Conservation (phyloP, 73 alveolate genomes). For the Paramecium pentaurelia region DNA sequence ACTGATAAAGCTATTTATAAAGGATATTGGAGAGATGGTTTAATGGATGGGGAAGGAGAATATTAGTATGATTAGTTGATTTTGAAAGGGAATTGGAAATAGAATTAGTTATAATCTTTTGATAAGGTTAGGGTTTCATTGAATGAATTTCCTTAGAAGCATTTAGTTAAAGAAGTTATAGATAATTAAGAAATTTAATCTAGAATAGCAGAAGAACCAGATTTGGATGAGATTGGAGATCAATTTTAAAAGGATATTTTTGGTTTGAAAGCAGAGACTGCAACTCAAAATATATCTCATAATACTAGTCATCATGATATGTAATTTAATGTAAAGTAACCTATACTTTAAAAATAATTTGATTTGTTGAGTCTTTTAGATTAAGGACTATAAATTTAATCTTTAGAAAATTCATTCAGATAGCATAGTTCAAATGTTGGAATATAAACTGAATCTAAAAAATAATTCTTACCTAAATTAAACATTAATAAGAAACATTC, state of each 20-base stretch:
- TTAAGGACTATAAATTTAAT: neutral
- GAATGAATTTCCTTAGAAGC: neutral
- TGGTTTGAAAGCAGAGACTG: neutral
- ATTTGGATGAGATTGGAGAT: neutral
- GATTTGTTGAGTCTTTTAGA: neutral
- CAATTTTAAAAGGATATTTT: neutral
- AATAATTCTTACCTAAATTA: neutral
- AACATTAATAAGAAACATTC: neutral
- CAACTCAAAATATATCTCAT: neutral
- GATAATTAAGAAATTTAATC: neutral
- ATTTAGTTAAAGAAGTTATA: neutral
- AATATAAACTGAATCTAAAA: neutral
- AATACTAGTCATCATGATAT: neutral
- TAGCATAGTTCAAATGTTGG: neutral
- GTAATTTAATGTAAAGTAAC: neutral
- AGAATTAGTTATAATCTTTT: neutral
- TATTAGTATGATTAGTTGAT: neutral
- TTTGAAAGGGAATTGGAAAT: neutral
- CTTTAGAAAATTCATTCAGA: neutral
- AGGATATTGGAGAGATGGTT: constrained; percentile 61
- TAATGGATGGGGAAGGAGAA: constrained; percentile 54
- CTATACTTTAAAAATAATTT: neutral
- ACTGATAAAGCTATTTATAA: constrained; percentile 49
- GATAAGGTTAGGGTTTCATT: constrained; percentile 1
- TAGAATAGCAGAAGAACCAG: neutral